Evolutionary conservation across 345 rosid species (phyloP).

Genomic region (Populus alba): DNA sequence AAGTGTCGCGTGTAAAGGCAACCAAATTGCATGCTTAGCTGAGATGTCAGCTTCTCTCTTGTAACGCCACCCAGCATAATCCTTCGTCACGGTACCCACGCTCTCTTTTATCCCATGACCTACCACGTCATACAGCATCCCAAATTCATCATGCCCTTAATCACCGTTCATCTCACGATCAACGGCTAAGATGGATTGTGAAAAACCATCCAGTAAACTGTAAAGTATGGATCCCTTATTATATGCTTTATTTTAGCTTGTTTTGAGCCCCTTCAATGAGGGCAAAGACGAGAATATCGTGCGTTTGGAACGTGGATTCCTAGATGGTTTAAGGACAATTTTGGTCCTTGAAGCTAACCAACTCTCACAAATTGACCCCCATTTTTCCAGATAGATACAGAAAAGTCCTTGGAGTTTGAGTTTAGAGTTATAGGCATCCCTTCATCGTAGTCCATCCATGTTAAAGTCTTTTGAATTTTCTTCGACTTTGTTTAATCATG

Average conservation of each 20-base stretch:
- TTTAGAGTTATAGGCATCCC: background rate
- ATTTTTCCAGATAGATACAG: background rate
- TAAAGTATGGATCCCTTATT: background rate
- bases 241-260: background rate
- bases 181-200: background rate
- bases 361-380: background rate
- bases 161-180: background rate
- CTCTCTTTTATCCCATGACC: background rate
- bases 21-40: background rate
- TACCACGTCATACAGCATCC: background rate
- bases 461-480: background rate
- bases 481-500: no score
- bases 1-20: conserved; percentile 7
- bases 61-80: background rate
- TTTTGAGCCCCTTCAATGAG: background rate
- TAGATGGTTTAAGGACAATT: background rate
- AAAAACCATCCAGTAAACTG: background rate
- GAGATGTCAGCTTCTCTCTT: background rate
- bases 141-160: background rate
- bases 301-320: background rate
- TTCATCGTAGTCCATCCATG: background rate
- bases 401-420: background rate
- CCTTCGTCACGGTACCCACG: background rate
- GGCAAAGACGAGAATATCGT: conserved; percentile 4
- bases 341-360: background rate